Evolutionary conservation across 139 green algal genomes (phyloP).

Genomic region (Chlorella sp.): DNA sequence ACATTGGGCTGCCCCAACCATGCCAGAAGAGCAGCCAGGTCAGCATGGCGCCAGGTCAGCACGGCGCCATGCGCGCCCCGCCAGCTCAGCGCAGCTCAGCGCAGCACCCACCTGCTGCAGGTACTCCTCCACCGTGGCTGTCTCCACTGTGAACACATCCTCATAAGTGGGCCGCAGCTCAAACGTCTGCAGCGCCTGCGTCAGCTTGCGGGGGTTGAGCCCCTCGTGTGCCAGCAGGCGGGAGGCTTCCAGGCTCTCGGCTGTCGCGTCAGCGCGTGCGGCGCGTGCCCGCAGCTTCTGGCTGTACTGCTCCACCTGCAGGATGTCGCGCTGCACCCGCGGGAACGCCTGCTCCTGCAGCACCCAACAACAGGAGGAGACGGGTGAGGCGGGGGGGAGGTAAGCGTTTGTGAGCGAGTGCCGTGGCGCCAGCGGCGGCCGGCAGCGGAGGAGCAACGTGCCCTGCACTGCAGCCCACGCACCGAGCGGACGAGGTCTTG

Average conservation of each 20-base stretch:
- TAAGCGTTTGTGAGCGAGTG: neutral
- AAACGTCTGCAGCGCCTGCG: conserved; percentile 72
- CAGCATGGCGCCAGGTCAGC: too few species aligned
- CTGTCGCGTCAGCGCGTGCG: conserved; percentile 58
- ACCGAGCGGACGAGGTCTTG: conserved; percentile 73
- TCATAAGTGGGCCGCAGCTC: conserved; percentile 81
- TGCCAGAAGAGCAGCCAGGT: neutral
- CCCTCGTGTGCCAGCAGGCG: conserved; percentile 83
- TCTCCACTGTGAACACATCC: conserved; percentile 83
- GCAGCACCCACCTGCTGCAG: conserved; percentile 70
- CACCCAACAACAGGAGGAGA: neutral
- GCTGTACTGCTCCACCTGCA: conserved; percentile 78
- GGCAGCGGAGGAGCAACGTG: neutral
- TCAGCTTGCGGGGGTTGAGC: conserved; percentile 75
- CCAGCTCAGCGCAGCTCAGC: neutral
- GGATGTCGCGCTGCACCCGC: conserved; percentile 75
- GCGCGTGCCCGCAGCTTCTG: conserved; percentile 63
- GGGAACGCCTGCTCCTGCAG: conserved; percentile 78
- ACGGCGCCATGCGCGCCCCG: too few species aligned
- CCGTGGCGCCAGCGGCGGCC: too few species aligned
- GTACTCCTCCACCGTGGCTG: conserved; percentile 81
- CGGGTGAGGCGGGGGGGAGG: neutral
- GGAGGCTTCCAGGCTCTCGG: conserved; percentile 73
- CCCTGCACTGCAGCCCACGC: neutral
- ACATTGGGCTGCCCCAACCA: neutral